Conservation (phyloP, 371 early-diverging fungal genomes). For the Rhizopus arrhizus region DNA sequence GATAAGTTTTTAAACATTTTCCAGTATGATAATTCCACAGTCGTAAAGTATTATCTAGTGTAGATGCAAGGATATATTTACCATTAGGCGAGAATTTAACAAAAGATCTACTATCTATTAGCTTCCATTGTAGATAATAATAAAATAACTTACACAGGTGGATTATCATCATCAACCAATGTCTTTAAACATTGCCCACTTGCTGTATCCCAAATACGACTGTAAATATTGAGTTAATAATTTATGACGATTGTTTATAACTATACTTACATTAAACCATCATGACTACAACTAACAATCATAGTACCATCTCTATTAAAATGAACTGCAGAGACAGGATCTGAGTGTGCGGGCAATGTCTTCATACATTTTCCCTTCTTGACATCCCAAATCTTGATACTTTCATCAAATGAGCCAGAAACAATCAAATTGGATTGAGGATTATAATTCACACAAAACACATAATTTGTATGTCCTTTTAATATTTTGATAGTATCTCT, state of each 20-base stretch:
- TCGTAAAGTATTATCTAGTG: slow-evolving; percentile 89
- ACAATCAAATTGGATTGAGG: slow-evolving; percentile 92
- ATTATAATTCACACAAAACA: slow-evolving; percentile 96
- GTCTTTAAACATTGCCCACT: slow-evolving; percentile 97
- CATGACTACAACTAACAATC: slow-evolving; percentile 93
- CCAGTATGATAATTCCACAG: slow-evolving; percentile 94
- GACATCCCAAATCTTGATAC: slow-evolving; percentile 96
- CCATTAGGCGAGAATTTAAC: slow-evolving; percentile 98
- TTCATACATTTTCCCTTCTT: slow-evolving; percentile 86
- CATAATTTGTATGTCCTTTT: slow-evolving; percentile 92
- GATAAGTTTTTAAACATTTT: slow-evolving; percentile 92
- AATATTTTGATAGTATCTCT: slow-evolving; percentile 73
- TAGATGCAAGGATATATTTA: slow-evolving; percentile 94
- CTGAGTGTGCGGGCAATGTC: slow-evolving; percentile 92
- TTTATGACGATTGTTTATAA: background rate
- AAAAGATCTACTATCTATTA: slow-evolving; percentile 67
- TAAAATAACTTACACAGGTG: slow-evolving; percentile 73
- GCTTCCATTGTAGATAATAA: background rate
- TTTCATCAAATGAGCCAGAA: slow-evolving; percentile 98
- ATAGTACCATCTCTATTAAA: slow-evolving; percentile 97
- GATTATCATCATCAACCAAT: slow-evolving; percentile 90
- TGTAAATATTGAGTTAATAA: slow-evolving; percentile 25
- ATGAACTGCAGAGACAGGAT: slow-evolving; percentile 94
- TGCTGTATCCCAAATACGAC: slow-evolving; percentile 96
- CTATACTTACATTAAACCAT: slow-evolving; percentile 85